Evolutionary conservation across 1,284 basidiomycete genomes (phyloP).

Genomic region (Inonotus hispidus): DNA sequence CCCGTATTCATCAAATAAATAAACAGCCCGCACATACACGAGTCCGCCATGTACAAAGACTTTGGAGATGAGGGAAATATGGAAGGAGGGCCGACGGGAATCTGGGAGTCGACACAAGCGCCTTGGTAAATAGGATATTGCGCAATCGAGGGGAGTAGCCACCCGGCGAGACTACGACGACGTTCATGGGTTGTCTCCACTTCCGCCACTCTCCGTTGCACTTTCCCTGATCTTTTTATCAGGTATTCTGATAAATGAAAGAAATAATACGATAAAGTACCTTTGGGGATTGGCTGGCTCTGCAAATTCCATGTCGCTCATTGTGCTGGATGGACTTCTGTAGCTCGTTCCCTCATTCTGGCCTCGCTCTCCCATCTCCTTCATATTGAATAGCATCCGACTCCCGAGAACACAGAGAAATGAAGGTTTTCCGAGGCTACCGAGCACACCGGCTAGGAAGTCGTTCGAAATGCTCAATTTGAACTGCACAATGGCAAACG

Average conservation of each 20-base stretch:
- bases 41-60: too few relatives aligned
- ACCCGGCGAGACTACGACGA: too few relatives aligned
- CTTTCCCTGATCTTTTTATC: neutral
- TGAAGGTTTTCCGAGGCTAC: conserved; percentile 1
- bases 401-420: neutral
- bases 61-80: too few relatives aligned
- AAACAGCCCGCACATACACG: too few relatives aligned
- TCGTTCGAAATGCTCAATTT: neutral
- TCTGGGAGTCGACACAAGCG: too few relatives aligned
- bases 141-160: too few relatives aligned
- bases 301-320: neutral
- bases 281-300: neutral
- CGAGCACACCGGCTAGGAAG: neutral
- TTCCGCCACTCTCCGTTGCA: too few relatives aligned
- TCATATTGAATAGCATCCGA: conserved; percentile 1
- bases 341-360: neutral
- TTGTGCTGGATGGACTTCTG: neutral
- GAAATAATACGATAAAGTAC: neutral
- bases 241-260: neutral
- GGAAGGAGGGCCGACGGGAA: too few relatives aligned
- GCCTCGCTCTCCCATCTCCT: neutral
- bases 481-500: neutral
- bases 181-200: too few relatives aligned
- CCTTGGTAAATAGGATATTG: too few relatives aligned
- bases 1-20: too few relatives aligned